Evolutionary conservation across 306 rosid species (phyloP).

Genomic region (Ziziphus jujuba): DNA sequence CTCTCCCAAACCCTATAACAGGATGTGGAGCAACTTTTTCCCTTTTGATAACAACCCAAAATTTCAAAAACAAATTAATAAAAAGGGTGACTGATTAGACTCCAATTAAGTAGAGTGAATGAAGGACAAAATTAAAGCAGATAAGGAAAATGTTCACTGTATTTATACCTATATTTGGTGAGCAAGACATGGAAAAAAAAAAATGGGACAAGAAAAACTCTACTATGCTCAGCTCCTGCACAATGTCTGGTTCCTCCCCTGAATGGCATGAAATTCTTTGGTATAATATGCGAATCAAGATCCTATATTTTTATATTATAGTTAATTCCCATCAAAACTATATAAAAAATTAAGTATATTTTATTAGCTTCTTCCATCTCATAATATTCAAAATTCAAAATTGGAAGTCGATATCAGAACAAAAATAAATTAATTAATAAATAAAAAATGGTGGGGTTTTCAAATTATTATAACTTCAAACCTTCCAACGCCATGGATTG

Average conservation of each 20-base stretch:
- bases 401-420: too few relatives aligned
- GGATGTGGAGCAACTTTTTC: slow-evolving; percentile 26
- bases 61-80: too few relatives aligned
- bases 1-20: slow-evolving; percentile 23
- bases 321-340: too few relatives aligned
- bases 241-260: slow-evolving; percentile 46
- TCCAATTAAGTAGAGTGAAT: too few relatives aligned
- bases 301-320: too few relatives aligned
- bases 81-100: too few relatives aligned
- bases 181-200: slow-evolving; percentile 42
- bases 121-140: too few relatives aligned
- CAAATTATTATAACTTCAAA: background rate
- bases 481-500: slow-evolving; percentile 50
- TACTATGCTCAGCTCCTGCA: slow-evolving; percentile 36
- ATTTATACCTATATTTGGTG: slow-evolving; percentile 45
- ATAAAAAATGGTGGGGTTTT: too few relatives aligned
- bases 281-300: slow-evolving; percentile 19
- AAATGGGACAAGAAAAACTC: slow-evolving; percentile 34
- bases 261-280: slow-evolving; percentile 46
- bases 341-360: background rate
- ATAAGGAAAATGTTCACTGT: too few relatives aligned
- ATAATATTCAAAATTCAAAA: too few relatives aligned
- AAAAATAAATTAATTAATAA: too few relatives aligned
- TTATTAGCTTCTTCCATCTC: too few relatives aligned
- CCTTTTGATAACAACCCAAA: background rate